Conservation (phyloP, 1,139 yeast genomes). For the Zygoascus meyerae region DNA sequence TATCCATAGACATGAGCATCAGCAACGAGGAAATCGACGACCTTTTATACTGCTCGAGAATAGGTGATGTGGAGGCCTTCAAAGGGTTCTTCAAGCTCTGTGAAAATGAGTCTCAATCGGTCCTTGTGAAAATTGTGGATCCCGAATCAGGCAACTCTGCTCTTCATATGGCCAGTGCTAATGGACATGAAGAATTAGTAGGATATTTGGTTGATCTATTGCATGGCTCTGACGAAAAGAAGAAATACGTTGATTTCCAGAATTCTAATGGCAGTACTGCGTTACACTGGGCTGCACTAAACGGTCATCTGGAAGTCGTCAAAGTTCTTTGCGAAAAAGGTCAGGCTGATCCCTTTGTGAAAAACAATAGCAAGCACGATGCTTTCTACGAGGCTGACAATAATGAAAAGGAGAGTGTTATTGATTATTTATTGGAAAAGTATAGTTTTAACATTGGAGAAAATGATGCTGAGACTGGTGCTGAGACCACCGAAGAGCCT, state of each 20-base stretch:
- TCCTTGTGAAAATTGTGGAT: conserved; percentile 46
- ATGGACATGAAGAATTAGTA: conserved; percentile 75
- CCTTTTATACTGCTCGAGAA: conserved; percentile 75
- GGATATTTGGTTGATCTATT: conserved; percentile 52
- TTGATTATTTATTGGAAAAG: conserved; percentile 61
- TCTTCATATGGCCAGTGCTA: conserved; percentile 91
- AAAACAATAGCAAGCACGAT: conserved; percentile 74
- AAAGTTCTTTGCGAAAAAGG: conserved; percentile 64
- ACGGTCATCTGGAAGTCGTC: conserved; percentile 74
- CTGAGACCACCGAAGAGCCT: conserved; percentile 27
- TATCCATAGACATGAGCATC: conserved; percentile 4
- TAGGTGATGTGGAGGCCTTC: conserved; percentile 74
- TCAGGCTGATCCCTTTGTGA: conserved; percentile 68
- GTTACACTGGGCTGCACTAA: conserved; percentile 90
- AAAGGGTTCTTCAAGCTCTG: conserved; percentile 52
- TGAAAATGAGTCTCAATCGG: conserved; percentile 11
- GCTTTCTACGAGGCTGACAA: conserved; percentile 84
- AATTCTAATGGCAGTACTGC: conserved; percentile 90
- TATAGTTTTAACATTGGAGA: conserved; percentile 64
- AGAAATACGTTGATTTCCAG: conserved; percentile 45
- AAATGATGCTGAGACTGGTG: conserved; percentile 38
- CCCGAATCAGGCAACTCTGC: conserved; percentile 66
- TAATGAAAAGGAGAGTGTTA: conserved; percentile 41
- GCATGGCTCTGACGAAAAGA: conserved; percentile 31
- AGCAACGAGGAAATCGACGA: conserved; percentile 71